phyloP scores from a whole-genome alignment of 169 alveolate species.

The Cryptosporidium ubiquitum region DNA sequence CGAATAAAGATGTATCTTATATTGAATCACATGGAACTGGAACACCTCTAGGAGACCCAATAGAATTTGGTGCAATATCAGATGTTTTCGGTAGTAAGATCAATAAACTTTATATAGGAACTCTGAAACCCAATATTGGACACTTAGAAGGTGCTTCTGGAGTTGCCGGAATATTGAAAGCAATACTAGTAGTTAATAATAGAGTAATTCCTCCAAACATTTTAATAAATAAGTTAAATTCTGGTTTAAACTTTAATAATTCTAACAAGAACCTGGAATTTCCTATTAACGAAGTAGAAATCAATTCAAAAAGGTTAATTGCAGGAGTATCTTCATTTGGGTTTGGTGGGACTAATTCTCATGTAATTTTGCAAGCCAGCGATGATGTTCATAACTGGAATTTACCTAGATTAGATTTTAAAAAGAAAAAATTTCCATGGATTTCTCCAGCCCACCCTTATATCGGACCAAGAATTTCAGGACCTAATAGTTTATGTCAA shows the following conservation, averaged over 20 bases:
- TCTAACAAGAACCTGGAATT: not conserved
- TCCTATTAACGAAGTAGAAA: conserved; percentile 33
- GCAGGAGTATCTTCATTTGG: conserved; percentile 86
- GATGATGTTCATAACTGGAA: not conserved
- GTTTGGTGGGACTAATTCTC: conserved; percentile 83
- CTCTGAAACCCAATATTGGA: conserved; percentile 78
- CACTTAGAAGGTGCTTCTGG: conserved; percentile 82
- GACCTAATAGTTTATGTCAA: not conserved
- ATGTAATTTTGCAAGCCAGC: conserved; percentile 54
- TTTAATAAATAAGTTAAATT: conserved; percentile 76
- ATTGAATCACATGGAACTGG: conserved; percentile 85
- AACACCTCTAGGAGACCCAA: conserved; percentile 84
- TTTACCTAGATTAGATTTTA: conserved; percentile 13
- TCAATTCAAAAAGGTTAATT: conserved; percentile 26
- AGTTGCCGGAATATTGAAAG: conserved; percentile 77
- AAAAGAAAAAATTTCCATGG: conserved; percentile 57
- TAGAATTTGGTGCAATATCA: conserved; percentile 81
- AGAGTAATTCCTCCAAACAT: conserved; percentile 79
- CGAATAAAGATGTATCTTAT: conserved; percentile 57
- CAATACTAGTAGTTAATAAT: conserved; percentile 62
- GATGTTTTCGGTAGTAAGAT: conserved; percentile 74
- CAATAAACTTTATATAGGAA: conserved; percentile 72
- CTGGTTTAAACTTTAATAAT: conserved; percentile 46
- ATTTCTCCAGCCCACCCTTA: conserved; percentile 61
- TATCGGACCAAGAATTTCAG: conserved; percentile 70